Base-by-base conservation (phyloP, 495 filamentous ascomycete species). In the Geopyxis carbonaria region DNA sequence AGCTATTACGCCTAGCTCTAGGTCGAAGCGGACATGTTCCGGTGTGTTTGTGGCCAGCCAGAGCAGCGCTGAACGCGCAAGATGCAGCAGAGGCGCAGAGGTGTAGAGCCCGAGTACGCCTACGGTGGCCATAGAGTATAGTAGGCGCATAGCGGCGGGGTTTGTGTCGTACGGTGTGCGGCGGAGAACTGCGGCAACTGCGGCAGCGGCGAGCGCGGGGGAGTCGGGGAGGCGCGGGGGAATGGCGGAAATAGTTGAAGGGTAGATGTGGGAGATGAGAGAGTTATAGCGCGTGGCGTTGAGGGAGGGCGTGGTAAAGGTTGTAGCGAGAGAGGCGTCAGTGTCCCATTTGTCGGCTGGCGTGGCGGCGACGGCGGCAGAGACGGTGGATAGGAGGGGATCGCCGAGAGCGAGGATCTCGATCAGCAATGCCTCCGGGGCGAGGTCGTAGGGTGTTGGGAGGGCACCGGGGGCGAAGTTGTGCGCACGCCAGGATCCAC, bases 81-180 rank as follows among this genome's bases (percentile, higher is more conserved):
- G 45, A 34, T 48, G 40, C 30, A 54, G 42, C 10, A 54, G 38
- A 24, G 35, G 44, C 8, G 48, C 34, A 25, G 40, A 34, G 38
- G 46, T 48, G 45, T 52, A 53, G 22, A 53, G 33, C 19, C 50
- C 50, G 22, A 54, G 35, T 38, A 54, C 45, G 18, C 49, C 51
- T 24, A 54, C 47, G 44, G 49, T 53, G 20, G 51, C 51, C 24
- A 54, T 35, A 31, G 51, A 54, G 35, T 54, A 54, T 16, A 54
- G 27, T 33, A 54, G 45, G 14, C 51, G 45, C 20, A 48, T 54
- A 1, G 38, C 31, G 5, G 19, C 8, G 7, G 25, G 25, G 1
- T 16, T 2, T 18, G 28, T 25, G 13, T 16, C 13, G 36, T 14
- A 39, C 6, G 27, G 38, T 13, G 9, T 20, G 15, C 38, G 38